Evolutionary conservation across 495 filamentous ascomycete species (phyloP), one percentile per base, ranked within the genome.

Genomic region (Podospora pseudoanserina): DNA sequence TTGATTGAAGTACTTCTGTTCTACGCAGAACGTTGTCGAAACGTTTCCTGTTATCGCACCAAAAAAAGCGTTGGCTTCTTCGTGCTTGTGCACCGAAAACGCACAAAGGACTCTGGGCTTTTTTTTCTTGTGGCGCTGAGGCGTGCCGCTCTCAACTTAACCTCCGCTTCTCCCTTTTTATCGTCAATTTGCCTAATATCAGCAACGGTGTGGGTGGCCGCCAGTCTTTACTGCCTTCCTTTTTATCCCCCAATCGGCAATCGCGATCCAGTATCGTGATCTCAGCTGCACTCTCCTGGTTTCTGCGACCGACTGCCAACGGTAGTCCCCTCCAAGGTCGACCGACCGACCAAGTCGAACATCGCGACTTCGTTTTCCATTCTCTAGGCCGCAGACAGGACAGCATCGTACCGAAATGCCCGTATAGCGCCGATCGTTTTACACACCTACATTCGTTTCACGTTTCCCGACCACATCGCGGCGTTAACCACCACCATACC

Each of bases 141-240:
- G 39, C 39, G 34, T 49, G 15, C 39, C 39, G 39, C 39, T 49
- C 39, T 49, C 39, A 16, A 49, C 39, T 49, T 49, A 49, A 13
- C 39, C 39, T 49, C 39, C 39, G 39, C 39, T 11, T 49, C 39
- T 49, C 39, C 13, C 15, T 58, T 58, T 58, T 58, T 58, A 7
- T 58, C 55, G 23, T 20, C 16, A 58, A 58, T 58, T 58, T 58
- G 55, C 55, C 55, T 58, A 58, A 58, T 20, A 58, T 58, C 55
- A 58, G 55, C 11, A 15, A 49, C 39, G 55, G 55, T 13, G 55
- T 26, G n/a, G 55, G 55, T 58, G 55, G 55, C 23, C 23, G 55
- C 3, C 55, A 26, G 55, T 58, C 55, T 58, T 58, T 58, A 49
- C 55, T 58, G 55, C 23, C 23, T 26, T 26, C 30, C 30, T 32